Percentiles rank a stretch among this genome's conserved stretches.
These are phyloP conservation scores for Rhododendron mucronatum DNA, from an alignment of 148 eudicot genomes.

Conservation along the genomic window DNA sequence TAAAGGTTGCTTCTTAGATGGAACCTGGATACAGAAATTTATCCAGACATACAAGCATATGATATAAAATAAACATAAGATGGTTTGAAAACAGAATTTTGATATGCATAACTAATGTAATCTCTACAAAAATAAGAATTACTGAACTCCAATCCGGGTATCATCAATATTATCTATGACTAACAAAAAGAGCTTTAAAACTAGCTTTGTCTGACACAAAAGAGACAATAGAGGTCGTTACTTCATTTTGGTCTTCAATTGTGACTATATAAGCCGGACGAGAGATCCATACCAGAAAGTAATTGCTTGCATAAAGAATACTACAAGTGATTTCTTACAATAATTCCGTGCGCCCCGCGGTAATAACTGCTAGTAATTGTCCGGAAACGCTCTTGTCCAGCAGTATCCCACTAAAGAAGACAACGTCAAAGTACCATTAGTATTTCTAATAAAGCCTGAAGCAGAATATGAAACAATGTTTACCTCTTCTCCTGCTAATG, in stretches of 20 bases:
- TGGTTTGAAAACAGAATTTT: not conserved
- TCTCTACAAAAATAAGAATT: not conserved
- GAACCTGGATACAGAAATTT: not conserved
- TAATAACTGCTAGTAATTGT: conserved; percentile 98
- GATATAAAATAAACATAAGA: not conserved
- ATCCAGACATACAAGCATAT: not conserved
- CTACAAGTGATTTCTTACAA: conserved; percentile 44
- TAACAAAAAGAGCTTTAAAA: not conserved
- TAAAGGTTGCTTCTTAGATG: not conserved
- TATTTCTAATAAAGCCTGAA: not conserved
- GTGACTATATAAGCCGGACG: not conserved
- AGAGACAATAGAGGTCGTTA: not conserved
- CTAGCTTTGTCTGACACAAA: not conserved
- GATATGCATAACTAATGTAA: not conserved
- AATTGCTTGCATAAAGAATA: not conserved
- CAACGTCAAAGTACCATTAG: conserved; percentile 9
- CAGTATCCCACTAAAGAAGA: conserved; percentile 84
- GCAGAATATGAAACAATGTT: not conserved
- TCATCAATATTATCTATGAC: not conserved
- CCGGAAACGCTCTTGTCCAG: conserved; percentile 96
- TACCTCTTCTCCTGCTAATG: not conserved
- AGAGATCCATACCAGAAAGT: not conserved
- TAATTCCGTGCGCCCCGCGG: conserved; percentile 97
- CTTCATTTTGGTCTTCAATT: not conserved
- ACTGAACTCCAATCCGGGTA: not conserved